Evolutionary conservation across 257 asterid species (phyloP), one percentile per base, ranked within the genome.

Genomic region (Gardenia jasminoides): DNA sequence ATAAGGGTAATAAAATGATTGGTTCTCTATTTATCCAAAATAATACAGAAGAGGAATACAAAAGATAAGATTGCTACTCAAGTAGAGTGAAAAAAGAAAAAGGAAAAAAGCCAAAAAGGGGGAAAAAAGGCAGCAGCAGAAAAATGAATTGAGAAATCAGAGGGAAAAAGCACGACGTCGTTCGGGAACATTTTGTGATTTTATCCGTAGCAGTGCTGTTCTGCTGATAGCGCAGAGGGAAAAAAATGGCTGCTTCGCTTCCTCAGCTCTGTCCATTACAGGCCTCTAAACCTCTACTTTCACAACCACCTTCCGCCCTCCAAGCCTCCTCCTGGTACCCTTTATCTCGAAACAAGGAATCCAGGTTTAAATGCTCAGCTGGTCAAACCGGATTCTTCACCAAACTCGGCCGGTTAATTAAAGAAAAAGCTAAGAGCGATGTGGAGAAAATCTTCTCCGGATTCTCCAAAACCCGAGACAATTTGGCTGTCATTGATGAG

Each of bases 341-440:
- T 44, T 58, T 12, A 0, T 30, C 72, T 61, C 76, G 79, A 50
- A 64, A 70, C 13, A 73, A 68, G 1, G 62, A 56, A 15, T 9
- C 84, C 82, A 88, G 92, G 81, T 89, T 94, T 86, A 89, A 79
- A 83, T 94, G 98, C 81, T 88, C 93, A 70, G 92, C 98, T 7
- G 90, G 96, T 9, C 89, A 91, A 68, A 64, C 98, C 52, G 96
- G 96, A 22, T 93, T 95, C 88, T 95, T 95, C 82, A 85, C 92
- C 44, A 95, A 93, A 82, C 90, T 95, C 22, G 98, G 99, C 65
- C 91, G 99, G 39, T 81, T 95, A 52, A 91, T 95, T 84, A 91
- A 95, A 80, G 99, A 95, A 67, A 95, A 93, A 82, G 98, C 99
- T 72, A 95, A 93, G 68, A 95, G 91, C 31, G 98, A 95, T 54